phyloP scores from a whole-genome alignment of 331 rosid genomes.

The Dryas integrifolia region DNA sequence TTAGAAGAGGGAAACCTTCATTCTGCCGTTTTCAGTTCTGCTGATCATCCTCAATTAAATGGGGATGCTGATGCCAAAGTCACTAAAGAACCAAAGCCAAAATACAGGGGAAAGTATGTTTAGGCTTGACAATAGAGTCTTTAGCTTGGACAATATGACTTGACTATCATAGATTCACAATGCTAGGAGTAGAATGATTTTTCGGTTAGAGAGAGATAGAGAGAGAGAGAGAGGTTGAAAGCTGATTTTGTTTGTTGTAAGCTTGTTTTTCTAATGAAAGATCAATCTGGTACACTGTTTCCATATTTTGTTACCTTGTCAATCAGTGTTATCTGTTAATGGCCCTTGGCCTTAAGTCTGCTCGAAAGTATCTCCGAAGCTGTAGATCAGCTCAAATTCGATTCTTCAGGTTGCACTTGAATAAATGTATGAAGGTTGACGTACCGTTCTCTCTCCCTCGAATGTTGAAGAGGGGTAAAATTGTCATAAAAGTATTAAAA shows the following conservation, averaged over 20 bases:
- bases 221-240: neutral
- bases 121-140: conserved; percentile 32
- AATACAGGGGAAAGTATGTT: conserved; percentile 89
- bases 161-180: neutral
- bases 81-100: conserved; percentile 63
- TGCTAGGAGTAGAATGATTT: neutral
- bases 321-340: neutral
- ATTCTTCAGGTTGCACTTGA: too few relatives aligned
- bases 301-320: neutral
- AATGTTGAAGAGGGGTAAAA: too few relatives aligned
- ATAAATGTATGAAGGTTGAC: too few relatives aligned
- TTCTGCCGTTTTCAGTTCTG: conserved; percentile 78
- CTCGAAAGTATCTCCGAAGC: too few relatives aligned
- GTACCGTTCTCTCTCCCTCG: too few relatives aligned
- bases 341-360: too few relatives aligned
- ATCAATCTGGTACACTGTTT: neutral
- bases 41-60: conserved; percentile 37
- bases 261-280: neutral
- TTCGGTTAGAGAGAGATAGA: neutral
- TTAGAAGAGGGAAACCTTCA: conserved; percentile 96
- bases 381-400: too few relatives aligned
- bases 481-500: too few relatives aligned
- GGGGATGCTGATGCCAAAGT: conserved; percentile 41
- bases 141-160: neutral
- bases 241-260: conserved; percentile 17